These are phyloP conservation scores for Pezicula carpinea DNA, from an alignment of 2,329 filamentous ascomycete species.

Conservation along the genomic window DNA sequence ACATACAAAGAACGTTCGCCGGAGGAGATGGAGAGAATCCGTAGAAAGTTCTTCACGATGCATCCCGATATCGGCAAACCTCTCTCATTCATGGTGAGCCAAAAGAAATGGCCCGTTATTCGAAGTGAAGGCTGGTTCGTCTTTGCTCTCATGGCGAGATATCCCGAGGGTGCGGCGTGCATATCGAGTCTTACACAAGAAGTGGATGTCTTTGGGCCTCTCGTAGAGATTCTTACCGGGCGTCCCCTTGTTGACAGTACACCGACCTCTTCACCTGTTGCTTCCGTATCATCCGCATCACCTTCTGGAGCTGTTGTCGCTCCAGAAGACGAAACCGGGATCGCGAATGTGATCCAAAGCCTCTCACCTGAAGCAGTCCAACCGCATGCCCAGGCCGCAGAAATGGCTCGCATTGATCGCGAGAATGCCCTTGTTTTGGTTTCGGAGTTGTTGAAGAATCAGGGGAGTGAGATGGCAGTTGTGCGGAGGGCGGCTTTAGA, in stretches of 20 bases:
- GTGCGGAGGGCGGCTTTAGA: constrained; percentile 39
- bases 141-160: constrained; percentile 54
- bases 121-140: constrained; percentile 60
- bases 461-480: constrained; percentile 35
- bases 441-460: constrained; percentile 46
- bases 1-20: constrained; percentile 27
- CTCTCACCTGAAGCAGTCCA: constrained; percentile 12
- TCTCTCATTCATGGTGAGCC: constrained; percentile 49
- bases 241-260: constrained; percentile 26
- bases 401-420: constrained; percentile 48
- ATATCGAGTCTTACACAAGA: constrained; percentile 40
- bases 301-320: background rate
- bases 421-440: constrained; percentile 59
- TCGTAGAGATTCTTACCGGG: constrained; percentile 47
- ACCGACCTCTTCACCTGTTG: constrained; percentile 2
- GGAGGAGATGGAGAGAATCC: constrained; percentile 30
- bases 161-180: constrained; percentile 42
- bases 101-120: constrained; percentile 54
- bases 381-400: constrained; percentile 28
- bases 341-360: constrained; percentile 3
- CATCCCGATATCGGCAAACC: constrained; percentile 29
- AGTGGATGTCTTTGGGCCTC: constrained; percentile 36
- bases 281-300: background rate
- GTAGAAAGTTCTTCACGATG: constrained; percentile 24
- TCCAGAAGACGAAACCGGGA: background rate